Evolutionary conservation across 2,329 filamentous ascomycete genomes (phyloP).

Genomic region (Aspergillus udagawae): DNA sequence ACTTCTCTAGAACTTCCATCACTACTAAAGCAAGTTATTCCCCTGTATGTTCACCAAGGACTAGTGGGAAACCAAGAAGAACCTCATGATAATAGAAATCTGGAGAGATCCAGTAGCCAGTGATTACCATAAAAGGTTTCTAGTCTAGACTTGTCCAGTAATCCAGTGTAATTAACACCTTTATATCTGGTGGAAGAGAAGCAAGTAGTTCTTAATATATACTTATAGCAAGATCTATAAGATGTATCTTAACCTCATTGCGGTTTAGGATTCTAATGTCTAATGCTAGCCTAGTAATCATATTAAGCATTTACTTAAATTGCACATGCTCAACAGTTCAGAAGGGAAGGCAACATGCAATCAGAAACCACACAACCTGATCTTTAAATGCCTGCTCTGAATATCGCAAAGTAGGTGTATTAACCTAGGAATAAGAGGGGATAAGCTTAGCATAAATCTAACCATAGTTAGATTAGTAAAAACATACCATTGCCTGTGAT

Average conservation of each 20-base stretch:
- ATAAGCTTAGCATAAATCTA: not conserved
- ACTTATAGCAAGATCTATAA: not conserved
- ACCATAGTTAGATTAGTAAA: not conserved
- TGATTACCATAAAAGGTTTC: not conserved
- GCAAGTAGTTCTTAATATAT: not conserved
- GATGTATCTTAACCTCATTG: not conserved
- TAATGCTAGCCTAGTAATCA: not conserved
- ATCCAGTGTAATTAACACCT: not conserved
- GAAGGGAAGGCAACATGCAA: too few species aligned
- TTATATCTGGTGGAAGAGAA: not conserved
- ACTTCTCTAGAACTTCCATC: not conserved
- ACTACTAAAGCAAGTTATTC: not conserved
- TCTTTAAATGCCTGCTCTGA: too few species aligned
- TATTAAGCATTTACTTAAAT: not conserved
- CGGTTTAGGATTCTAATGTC: not conserved
- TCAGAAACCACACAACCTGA: too few species aligned
- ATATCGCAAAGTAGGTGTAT: too few species aligned
- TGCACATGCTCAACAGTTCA: too few species aligned
- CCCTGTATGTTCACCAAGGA: not conserved
- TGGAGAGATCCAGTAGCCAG: not conserved
- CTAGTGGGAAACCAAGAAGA: not conserved
- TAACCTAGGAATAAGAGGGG: too few species aligned
- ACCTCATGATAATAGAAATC: not conserved
- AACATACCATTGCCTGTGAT: not conserved
- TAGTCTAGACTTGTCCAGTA: not conserved